Evolutionary conservation across 2,329 filamentous ascomycete species (phyloP), one percentile per base, ranked within the genome.

Genomic region (Cladophialophora carrionii): DNA sequence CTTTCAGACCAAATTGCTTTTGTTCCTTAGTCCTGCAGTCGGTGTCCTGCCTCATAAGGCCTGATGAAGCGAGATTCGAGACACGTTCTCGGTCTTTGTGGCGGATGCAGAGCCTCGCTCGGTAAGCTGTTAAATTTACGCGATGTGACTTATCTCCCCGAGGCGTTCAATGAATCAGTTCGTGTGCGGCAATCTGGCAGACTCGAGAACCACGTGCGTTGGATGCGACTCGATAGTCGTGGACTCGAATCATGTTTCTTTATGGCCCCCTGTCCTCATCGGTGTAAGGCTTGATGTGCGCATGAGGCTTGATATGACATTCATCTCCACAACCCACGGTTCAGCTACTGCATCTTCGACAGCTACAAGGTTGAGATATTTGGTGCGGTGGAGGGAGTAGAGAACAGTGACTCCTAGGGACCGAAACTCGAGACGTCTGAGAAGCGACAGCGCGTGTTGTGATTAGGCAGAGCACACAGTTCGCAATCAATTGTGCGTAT

Each of bases 131-230:
- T 7, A 49, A 59, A 46, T 32, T 49, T 46, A 46, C 41, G 57
- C 41, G 32, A 59, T 59, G 57, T 51, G 46, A 59, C 57, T 20
- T 51, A 26, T 29, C 24, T 26, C 14, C 48, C 48, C 48, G 48
- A 51, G 17, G 8, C 14, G 48, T 29, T 9, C 22, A 17, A 51
- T 51, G 48, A 22, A 24, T 2, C 20, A 14, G 20, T 51, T 51
- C 48, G 48, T 51, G 48, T n/a, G 48, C 20, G 17, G 48, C 48
- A 6, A 24, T 51, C 20, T 14, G n/a, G 48, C 20, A 51, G 24
- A 49, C 6, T 12, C 7, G 8, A 8, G 46, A 8, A 22, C 6
- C 12, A 29, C 6, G 51, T 17, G 46, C 10, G 20, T 7, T 10
- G 9, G 46, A 8, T 10, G 12, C 8, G 8, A 49, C 46, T 9